Evolutionary conservation across 2,329 filamentous ascomycete genomes (phyloP).

Genomic region (Alternaria atra): DNA sequence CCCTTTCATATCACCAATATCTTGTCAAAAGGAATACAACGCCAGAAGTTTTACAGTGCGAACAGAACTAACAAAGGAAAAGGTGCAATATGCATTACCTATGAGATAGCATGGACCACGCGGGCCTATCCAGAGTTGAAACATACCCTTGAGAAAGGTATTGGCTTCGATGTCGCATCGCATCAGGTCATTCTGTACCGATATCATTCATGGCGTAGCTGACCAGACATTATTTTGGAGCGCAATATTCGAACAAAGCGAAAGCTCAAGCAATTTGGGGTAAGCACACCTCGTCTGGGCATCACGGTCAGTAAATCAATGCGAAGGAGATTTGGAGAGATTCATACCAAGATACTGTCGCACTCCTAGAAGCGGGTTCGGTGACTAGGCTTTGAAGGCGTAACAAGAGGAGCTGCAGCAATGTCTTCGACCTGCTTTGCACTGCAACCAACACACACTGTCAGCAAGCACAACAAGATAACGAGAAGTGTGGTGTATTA

Average conservation of each 20-base stretch:
- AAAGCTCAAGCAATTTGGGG: slow-evolving; percentile 4
- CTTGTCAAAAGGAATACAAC: neutral
- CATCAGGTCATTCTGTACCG: neutral
- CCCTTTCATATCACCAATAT: neutral
- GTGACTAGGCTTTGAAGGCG: slow-evolving; percentile 19
- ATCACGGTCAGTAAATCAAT: slow-evolving; percentile 5
- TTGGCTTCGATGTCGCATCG: neutral
- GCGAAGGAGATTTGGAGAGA: neutral
- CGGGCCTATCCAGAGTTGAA: neutral
- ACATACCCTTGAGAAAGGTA: neutral
- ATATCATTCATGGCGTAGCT: neutral
- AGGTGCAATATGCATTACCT: slow-evolving; percentile 10
- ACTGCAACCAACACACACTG: slow-evolving; percentile 16
- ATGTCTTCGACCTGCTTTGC: slow-evolving; percentile 21
- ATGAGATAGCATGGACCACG: neutral
- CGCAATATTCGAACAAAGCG: neutral
- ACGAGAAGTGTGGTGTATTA: slow-evolving; percentile 39
- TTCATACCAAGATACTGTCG: slow-evolving; percentile 14
- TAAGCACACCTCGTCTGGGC: slow-evolving; percentile 15
- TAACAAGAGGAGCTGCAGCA: slow-evolving; percentile 5
- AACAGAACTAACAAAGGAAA: neutral
- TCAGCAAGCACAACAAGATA: slow-evolving; percentile 19
- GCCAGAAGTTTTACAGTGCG: slow-evolving; percentile 6
- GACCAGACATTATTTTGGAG: slow-evolving; percentile 14
- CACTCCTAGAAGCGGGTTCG: slow-evolving; percentile 27